Evolutionary conservation across 2,329 filamentous ascomycete species (phyloP), one percentile per base, ranked within the genome.

Genomic region (Herpotrichia juniperi): DNA sequence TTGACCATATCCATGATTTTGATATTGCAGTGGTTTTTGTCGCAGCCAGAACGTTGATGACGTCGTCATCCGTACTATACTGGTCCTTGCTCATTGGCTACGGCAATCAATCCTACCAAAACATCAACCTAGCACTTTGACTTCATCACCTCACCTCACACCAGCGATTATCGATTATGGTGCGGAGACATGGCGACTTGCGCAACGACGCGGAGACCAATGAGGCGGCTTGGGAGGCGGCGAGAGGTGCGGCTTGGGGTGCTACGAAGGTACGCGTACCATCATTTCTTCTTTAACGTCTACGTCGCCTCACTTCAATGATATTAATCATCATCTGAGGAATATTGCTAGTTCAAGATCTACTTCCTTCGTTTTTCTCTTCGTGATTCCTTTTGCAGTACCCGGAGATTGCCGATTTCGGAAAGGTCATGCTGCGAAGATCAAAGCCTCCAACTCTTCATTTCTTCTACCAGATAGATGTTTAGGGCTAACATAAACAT

Each of bases 181-280:
- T 40, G 8, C 11, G 37, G 37, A 40, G 14, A 39, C 44, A 47
- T 39, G 44, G 44, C 19, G 24, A 79, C 56, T 76, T 88, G 66
- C 71, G 64, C 12, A 83, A 83, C 46, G 84, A 83, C 59, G 83
- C 84, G 35, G 89, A 93, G 71, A 85, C 87, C 44, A 83, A 83
- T 57, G 79, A 83, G 50, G 90, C 90, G 42, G 86, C 87, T 35
- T 88, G 87, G 85, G 87, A 89, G 64, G 89, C 88, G 30, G 81
- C 81, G 2, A 81, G 81, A 56, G 90, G 90, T 30, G 89, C 87
- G 16, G 73, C 83, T 26, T 75, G 81, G 40, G 90, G 90, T 16
- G 87, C 87, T 31, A 73, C 83, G 16, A 91, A 87, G 79, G 82
- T 83, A 74, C 54, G 74, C 44, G 16, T 22, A 26, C 10, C 24